Evolutionary conservation across 495 filamentous ascomycete species (phyloP).

Genomic region (Penicillium subrubescens): DNA sequence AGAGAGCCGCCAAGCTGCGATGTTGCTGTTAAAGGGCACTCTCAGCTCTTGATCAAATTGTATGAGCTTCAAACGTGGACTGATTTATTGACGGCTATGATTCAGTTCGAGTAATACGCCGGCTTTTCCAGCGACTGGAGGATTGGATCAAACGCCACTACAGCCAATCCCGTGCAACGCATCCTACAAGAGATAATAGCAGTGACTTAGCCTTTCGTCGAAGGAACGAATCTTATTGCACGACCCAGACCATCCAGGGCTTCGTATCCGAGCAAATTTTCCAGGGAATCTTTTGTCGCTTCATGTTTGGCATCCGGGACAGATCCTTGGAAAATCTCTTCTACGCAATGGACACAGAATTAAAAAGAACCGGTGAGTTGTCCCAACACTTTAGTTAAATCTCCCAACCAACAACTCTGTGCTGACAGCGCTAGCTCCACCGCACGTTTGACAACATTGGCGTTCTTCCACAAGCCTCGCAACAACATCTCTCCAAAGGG

Average conservation of each 20-base stretch:
- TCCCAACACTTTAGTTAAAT: background rate
- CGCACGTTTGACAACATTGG: conserved; percentile 17
- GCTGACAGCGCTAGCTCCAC: conserved; percentile 5
- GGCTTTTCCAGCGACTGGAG: background rate
- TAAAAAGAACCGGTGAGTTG: background rate
- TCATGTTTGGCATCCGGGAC: conserved; percentile 1
- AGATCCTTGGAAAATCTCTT: background rate
- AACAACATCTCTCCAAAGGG: background rate
- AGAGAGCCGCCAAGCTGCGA: background rate
- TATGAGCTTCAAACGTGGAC: conserved; percentile 1
- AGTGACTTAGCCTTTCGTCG: background rate
- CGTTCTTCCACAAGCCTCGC: conserved; percentile 14
- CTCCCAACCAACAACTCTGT: background rate
- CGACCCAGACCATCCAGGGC: background rate
- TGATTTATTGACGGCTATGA: conserved; percentile 3
- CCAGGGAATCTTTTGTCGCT: background rate
- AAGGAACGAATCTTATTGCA: background rate
- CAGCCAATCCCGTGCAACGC: background rate
- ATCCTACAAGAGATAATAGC: background rate
- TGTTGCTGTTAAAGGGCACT: background rate
- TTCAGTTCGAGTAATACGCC: background rate
- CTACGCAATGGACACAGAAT: background rate
- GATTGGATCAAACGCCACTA: conserved; percentile 4
- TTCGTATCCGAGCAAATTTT: background rate
- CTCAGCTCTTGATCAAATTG: background rate